Base-by-base conservation (phyloP, 176 grass and related monocot species). In the Zoysia pacifica region DNA sequence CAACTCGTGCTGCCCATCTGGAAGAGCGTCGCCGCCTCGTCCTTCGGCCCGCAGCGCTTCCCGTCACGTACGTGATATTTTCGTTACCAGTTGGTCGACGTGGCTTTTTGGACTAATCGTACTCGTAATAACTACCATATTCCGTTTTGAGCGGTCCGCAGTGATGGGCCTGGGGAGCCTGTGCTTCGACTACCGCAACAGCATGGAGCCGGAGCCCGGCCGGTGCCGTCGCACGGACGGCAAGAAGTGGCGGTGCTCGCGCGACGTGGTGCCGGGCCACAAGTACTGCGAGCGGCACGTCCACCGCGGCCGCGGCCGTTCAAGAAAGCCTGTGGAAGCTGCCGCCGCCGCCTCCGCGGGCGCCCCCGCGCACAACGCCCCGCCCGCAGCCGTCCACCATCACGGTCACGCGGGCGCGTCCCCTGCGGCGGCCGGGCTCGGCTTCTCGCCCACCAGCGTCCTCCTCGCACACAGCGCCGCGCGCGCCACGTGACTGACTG, bases 261-360 rank as follows among this genome's bases (percentile, higher is more conserved):
- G 96, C 47, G 96, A 98, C 79, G 92, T 95, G 43, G 88, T 98
- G 48, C 28, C 87, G 11, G 92, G 88, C 5, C 96, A 98, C 88
- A 98, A 98, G 92, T 98, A 98, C 90, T 98, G 96, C 84, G 96
- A 98, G 86, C 90, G 96, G 0, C 96, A 98, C 84, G 88, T 98
- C 79, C 96, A 98, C 86, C 90, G 96, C 14, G 96, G 96, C 67
- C 96, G 96, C 76, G 88, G 91, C 81, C 96, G 96, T 93, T 93
- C 96, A 93, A 98, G 96, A 95, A 98, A 98, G 90, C 88, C 96
- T 87, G 90, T 95, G 96, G 96, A 97, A 90, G 76, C 58, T 58
- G 28, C 28, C 28, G 28, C 28, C 28, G 28, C 28, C 28, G 28
- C 28, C 28, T 28, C 28, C 28, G 28, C 28, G 28, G 28, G 28